These are phyloP conservation scores for Daldinia eschscholtzii DNA, from an alignment of 2,329 filamentous ascomycete genomes.

Conservation along the genomic window DNA sequence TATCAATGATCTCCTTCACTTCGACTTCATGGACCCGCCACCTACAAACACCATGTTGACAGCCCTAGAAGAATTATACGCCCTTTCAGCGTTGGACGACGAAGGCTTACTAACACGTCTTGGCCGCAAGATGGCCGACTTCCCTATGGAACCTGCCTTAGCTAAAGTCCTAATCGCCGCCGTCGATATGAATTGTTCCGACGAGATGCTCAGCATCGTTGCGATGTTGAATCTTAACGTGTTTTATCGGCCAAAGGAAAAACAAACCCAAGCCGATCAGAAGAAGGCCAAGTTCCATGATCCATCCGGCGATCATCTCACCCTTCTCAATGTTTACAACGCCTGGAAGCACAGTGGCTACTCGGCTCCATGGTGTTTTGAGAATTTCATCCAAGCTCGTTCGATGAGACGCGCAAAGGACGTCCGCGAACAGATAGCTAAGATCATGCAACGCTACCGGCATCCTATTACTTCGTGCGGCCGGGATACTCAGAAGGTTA, in stretches of 20 bases:
- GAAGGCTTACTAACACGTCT: constrained; percentile 93
- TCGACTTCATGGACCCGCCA: constrained; percentile 99
- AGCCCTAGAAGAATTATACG: constrained; percentile 94
- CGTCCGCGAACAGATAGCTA: constrained; percentile 89
- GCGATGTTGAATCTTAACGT: constrained; percentile 92
- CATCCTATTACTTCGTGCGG: constrained; percentile 87
- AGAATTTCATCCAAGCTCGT: constrained; percentile 96
- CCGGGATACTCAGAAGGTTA: constrained; percentile 85
- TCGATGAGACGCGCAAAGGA: constrained; percentile 91
- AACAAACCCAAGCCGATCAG: constrained; percentile 94
- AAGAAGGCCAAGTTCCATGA: constrained; percentile 99
- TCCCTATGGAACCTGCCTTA: constrained; percentile 95
- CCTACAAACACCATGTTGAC: constrained; percentile 98
- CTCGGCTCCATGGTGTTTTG: constrained; percentile 92
- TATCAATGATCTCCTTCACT: constrained; percentile 96
- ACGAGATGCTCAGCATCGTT: constrained; percentile 94
- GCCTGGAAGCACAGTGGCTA: constrained; percentile 91
- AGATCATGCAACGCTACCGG: constrained; percentile 93
- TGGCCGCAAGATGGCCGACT: constrained; percentile 97
- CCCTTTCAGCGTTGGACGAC: constrained; percentile 90
- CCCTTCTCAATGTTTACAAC: constrained; percentile 95
- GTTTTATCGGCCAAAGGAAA: constrained; percentile 97
- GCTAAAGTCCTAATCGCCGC: constrained; percentile 91
- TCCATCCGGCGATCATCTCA: constrained; percentile 92
- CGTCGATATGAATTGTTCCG: constrained; percentile 88